Percentiles rank a stretch among this genome's conserved stretches.
These are phyloP conservation scores for Somion occarium DNA, from an alignment of 1,284 basidiomycete species.

Conservation along the genomic window DNA sequence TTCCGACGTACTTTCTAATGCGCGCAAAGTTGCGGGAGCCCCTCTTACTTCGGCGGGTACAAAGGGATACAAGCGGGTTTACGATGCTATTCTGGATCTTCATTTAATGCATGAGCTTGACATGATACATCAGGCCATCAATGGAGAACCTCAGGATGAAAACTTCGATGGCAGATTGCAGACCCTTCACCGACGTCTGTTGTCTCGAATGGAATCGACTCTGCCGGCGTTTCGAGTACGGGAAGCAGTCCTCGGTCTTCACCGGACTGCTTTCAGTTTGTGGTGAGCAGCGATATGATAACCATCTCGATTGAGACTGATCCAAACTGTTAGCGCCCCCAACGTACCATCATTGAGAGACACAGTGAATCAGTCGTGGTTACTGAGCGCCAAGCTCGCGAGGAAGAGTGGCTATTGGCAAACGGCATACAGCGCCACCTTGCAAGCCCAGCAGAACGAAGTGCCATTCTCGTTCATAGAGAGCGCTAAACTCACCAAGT, in stretches of 20 bases:
- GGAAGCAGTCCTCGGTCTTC: constrained; percentile 88
- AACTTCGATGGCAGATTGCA: constrained; percentile 32
- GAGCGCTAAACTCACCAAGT: constrained; percentile 83
- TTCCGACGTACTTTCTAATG: constrained; percentile 50
- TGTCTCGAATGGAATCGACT: constrained; percentile 69
- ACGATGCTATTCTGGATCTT: constrained; percentile 84
- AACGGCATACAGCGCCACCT: constrained; percentile 93
- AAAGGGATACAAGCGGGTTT: constrained; percentile 80
- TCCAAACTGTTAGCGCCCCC: background rate
- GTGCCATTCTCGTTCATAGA: constrained; percentile 87
- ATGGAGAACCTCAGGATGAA: constrained; percentile 16
- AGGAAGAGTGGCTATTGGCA: constrained; percentile 94
- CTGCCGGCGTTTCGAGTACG: constrained; percentile 90
- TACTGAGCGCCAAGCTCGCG: constrained; percentile 91
- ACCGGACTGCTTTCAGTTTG: constrained; percentile 80
- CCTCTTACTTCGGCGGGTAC: constrained; percentile 79
- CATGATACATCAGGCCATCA: constrained; percentile 55
- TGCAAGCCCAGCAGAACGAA: constrained; percentile 82
- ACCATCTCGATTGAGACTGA: too few relatives aligned
- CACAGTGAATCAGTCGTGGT: constrained; percentile 84
- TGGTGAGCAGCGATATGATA: constrained; percentile 42
- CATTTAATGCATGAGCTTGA: constrained; percentile 90
- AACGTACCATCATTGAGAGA: constrained; percentile 28
- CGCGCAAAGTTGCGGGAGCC: constrained; percentile 76
- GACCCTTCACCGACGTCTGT: constrained; percentile 44